Percentiles rank a stretch among this genome's conserved stretches.
Conservation (phyloP, 768 basidiomycete genomes). For the Pluteus cervinus region DNA sequence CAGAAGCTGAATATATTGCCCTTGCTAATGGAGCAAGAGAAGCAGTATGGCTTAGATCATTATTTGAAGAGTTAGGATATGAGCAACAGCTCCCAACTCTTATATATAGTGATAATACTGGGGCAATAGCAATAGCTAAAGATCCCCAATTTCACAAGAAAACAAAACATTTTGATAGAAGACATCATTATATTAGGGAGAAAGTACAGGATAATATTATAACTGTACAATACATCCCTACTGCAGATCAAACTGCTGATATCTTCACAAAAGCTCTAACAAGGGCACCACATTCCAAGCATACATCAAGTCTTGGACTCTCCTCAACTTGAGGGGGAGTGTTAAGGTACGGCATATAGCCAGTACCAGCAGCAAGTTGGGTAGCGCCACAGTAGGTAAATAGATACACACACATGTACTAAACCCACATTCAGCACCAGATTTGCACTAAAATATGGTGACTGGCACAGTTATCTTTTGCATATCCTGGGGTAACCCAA, state of each 20-base stretch:
- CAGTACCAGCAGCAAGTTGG: too few relatives aligned
- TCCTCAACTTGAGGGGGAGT: slow-evolving; percentile 15
- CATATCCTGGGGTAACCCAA: too few relatives aligned
- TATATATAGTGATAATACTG: slow-evolving; percentile 13
- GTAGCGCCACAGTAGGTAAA: too few relatives aligned
- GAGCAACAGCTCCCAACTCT: slow-evolving; percentile 2
- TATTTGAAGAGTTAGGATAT: slow-evolving; percentile 12
- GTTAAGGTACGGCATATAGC: too few relatives aligned
- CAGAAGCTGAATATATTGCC: slow-evolving; percentile 40
- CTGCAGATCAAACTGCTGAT: slow-evolving; percentile 11
- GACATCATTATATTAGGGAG: slow-evolving; percentile 10
- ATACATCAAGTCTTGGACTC: slow-evolving; percentile 12
- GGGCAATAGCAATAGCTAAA: slow-evolving; percentile 12
- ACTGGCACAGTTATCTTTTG: too few relatives aligned
- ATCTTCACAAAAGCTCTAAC: slow-evolving; percentile 13
- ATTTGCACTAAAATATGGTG: too few relatives aligned
- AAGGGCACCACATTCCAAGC: slow-evolving; percentile 2
- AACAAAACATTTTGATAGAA: slow-evolving; percentile 17
- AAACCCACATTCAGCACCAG: too few relatives aligned
- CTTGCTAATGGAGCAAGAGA: slow-evolving; percentile 24
- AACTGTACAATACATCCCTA: slow-evolving; percentile 8
- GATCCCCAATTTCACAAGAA: slow-evolving; percentile 14
- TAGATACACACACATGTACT: too few relatives aligned
- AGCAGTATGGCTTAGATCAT: slow-evolving; percentile 25
- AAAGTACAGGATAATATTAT: slow-evolving; percentile 3